Base-by-base conservation (phyloP, 1,284 basidiomycete genomes). In the Rhodotorula sp. region DNA sequence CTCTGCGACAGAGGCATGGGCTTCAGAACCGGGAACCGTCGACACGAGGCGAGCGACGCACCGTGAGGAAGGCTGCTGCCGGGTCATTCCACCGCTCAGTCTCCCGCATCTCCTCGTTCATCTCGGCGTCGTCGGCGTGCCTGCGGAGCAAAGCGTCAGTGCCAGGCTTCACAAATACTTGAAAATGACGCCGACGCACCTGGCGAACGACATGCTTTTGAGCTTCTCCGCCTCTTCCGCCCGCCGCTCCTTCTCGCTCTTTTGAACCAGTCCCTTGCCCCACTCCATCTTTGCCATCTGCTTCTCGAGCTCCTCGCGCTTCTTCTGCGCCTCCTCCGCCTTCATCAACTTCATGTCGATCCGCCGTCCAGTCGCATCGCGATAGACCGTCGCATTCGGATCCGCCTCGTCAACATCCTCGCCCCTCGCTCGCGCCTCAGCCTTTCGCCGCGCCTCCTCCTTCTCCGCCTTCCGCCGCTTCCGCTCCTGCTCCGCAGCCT, bases 1-100 rank as follows among this genome's bases (percentile, higher is more conserved):
- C 69, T 70, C 67, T 72, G 48, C 30, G 16, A 20, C 16, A 26
- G 10, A 13, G 1, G 18, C 20, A 11, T 24, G 24, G 5, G 44
- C 11, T 5, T 40, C 30, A 26, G 24, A 0, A 54, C 37, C 57
- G 48, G 46, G 55, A 67, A 13, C 37, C n/a, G 24, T 48, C 13
- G 26, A n/a, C 10, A 24, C 22, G 24, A 26, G n/a, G 16, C 6
- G n/a, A n/a, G 10, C 47, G 22, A 83, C 89, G 76, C 72, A 94
- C 94, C 58, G 90, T 90, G 69, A 98, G 80, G 82, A 99, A 99
- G 13, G 88, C 88, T 5, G 92, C 89, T 0, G 94, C 94, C 16
- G 95, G 95, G 81, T 99, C 95, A 78, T 98, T 94, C 90, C 92
- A 95, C 28, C 91, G 81, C 51, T 91, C 88, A 71, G 88, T 86